These are phyloP conservation scores for Schizochytrium sp. DNA, from an alignment of 108 stramenopile species.

Conservation along the genomic window DNA sequence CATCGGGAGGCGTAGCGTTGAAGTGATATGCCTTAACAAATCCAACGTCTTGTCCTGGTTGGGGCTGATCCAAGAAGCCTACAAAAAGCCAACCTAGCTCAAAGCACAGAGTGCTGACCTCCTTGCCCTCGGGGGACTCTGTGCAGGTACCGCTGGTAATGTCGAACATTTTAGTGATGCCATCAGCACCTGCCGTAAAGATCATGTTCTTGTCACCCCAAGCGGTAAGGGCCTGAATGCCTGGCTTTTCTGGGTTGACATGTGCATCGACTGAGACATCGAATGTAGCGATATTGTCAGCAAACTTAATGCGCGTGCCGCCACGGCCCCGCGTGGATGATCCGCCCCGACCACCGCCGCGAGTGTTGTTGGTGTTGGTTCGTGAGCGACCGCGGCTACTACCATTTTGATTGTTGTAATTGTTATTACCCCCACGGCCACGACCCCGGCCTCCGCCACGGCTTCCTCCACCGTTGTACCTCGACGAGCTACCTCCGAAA, in stretches of 20 bases:
- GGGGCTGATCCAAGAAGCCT: neutral
- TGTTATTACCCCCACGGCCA: neutral
- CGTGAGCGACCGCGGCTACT: conserved; percentile 32
- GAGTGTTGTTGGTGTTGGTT: neutral
- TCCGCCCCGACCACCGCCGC: conserved; percentile 40
- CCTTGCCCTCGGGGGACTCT: conserved; percentile 57
- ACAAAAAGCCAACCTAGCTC: conserved; percentile 44
- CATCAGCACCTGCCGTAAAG: conserved; percentile 24
- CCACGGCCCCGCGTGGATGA: neutral
- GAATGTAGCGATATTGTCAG: conserved; percentile 50
- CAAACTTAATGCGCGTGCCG: conserved; percentile 51
- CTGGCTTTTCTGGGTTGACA: conserved; percentile 12
- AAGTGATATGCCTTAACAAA: conserved; percentile 53
- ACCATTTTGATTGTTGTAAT: neutral
- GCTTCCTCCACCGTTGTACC: conserved; percentile 45
- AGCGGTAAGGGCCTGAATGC: conserved; percentile 5
- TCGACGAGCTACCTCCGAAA: conserved; percentile 31
- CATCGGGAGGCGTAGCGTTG: neutral
- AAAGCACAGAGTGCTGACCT: conserved; percentile 36
- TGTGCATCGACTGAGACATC: conserved; percentile 53
- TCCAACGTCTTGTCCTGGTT: conserved; percentile 19
- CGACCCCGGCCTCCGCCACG: neutral
- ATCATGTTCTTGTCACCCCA: conserved; percentile 22
- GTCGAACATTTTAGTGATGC: conserved; percentile 48
- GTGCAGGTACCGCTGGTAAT: conserved; percentile 17